phyloP scores from a whole-genome alignment of 768 basidiomycete species.

The Boletus rubroflammeus region DNA sequence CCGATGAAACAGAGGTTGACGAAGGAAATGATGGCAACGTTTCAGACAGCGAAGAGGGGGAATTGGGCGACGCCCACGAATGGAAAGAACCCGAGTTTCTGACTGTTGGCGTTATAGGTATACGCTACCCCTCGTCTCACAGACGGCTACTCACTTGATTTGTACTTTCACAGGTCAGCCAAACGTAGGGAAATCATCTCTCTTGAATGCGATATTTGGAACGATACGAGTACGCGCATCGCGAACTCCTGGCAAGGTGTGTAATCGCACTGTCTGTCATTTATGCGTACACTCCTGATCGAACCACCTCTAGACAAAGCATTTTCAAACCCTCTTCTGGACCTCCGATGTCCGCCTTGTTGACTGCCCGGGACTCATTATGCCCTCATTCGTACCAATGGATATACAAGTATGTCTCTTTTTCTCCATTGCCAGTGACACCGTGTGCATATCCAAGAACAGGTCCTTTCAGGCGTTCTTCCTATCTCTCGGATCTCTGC shows the following conservation, averaged over 20 bases:
- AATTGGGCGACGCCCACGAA: constrained; percentile 9
- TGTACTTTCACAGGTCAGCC: constrained; percentile 63
- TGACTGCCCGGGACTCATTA: constrained; percentile 93
- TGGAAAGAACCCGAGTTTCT: constrained; percentile 53
- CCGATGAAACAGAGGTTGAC: constrained; percentile 8
- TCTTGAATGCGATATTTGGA: constrained; percentile 90
- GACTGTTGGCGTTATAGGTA: constrained; percentile 81
- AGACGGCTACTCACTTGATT: neutral
- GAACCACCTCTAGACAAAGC: constrained; percentile 64
- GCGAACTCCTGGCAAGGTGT: constrained; percentile 81
- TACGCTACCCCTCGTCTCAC: neutral
- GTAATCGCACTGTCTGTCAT: neutral
- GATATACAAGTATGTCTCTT: constrained; percentile 63
- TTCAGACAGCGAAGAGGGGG: constrained; percentile 17
- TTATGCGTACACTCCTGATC: neutral
- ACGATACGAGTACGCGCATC: constrained; percentile 74
- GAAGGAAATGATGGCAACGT: constrained; percentile 21
- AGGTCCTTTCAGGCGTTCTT: constrained; percentile 69
- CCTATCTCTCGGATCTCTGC: constrained; percentile 83
- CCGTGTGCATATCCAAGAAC: neutral
- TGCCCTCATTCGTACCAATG: constrained; percentile 80
- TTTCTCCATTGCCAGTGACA: neutral
- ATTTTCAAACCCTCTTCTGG: constrained; percentile 93
- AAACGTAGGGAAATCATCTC: constrained; percentile 92
- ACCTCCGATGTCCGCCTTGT: constrained; percentile 82